Base-by-base conservation (phyloP, 2,329 filamentous ascomycete genomes). In the Aspergillus terreus region DNA sequence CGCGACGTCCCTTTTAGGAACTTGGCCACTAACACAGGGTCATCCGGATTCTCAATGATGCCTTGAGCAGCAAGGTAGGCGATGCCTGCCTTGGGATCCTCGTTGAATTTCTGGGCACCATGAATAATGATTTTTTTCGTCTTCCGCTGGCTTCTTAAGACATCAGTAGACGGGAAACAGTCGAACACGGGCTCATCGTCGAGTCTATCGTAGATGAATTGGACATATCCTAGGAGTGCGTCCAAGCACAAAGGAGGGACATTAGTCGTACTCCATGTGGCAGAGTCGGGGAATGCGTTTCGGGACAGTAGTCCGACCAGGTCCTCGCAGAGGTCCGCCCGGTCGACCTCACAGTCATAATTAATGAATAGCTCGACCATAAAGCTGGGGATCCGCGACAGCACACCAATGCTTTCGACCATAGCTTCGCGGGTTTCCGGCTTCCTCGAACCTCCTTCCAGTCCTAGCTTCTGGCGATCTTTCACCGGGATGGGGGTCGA, bases 211-310 rank as follows among this genome's bases (percentile, higher is more conserved):
- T 90, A 88, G 58, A 99, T 87, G 58, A 90, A 96, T 65, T 96
- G 92, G 32, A 99, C 83, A 63, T 92, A 97, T 14, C 90, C 86
- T 21, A 99, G 78, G 10, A 99, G 77, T 9, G 94, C 91, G 72
- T 99, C 94, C 19, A 99, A 78, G 63, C 94, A 99, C 2, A 99
- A 76, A 0, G 94, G 94, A 14, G 94, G 94, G 1, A 99, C 95
- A 66, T 95, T 99, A 4, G 92, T 96, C 10, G 94, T 99, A 69
- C 95, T 99, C 94, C 94, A 99, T 5, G 92, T 96, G 5, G 92
- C 94, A 7, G 94, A 96, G 69, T 99, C 94, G 0, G 94, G 95
- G 58, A 99, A 88, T 2, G 94, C 94, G 68, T 96, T 99, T 52
- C 94, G 83, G 17, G 94, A 92, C 14, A 99, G 77, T 32, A 99